Conservation (phyloP, 2,329 filamentous ascomycete species). For the Graphilbum ipis-grandicollis region DNA sequence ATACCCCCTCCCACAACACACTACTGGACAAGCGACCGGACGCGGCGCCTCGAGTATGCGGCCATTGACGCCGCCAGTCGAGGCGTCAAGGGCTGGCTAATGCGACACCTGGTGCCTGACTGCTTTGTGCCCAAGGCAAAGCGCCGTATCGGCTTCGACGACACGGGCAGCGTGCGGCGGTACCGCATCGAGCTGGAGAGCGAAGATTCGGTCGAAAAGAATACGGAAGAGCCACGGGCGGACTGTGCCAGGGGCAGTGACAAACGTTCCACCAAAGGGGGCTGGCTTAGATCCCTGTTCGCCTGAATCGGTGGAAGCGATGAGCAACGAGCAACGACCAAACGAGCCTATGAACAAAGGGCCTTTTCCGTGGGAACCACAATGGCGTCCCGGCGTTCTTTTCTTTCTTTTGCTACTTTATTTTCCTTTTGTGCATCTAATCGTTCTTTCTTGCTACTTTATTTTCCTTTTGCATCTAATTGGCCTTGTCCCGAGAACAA, state of each 20-base stretch:
- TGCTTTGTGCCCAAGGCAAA: conserved; percentile 37
- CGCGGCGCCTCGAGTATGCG: conserved; percentile 45
- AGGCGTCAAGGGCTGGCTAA: conserved; percentile 42
- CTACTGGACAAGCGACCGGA: conserved; percentile 50
- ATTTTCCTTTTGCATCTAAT: not conserved
- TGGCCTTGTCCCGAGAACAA: not conserved
- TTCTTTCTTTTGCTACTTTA: too few relatives aligned
- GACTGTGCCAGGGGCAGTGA: not conserved
- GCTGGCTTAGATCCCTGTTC: not conserved
- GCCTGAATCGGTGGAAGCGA: too few relatives aligned
- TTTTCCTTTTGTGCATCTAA: too few relatives aligned
- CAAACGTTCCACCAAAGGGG: not conserved
- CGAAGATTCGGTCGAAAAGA: conserved; percentile 17
- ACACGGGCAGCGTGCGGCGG: conserved; percentile 43
- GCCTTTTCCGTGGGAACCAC: too few relatives aligned
- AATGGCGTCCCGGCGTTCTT: not conserved
- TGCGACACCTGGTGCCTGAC: conserved; percentile 39
- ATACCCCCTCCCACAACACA: conserved; percentile 41
- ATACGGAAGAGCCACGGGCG: too few relatives aligned
- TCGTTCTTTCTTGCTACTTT: not conserved
- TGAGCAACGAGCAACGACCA: too few relatives aligned
- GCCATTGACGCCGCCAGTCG: conserved; percentile 46
- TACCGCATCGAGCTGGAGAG: conserved; percentile 42
- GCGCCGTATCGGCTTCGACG: conserved; percentile 37
- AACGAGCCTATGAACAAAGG: too few relatives aligned